Evolutionary conservation across 345 rosid species (phyloP).

Genomic region (Sonneratia alba): DNA sequence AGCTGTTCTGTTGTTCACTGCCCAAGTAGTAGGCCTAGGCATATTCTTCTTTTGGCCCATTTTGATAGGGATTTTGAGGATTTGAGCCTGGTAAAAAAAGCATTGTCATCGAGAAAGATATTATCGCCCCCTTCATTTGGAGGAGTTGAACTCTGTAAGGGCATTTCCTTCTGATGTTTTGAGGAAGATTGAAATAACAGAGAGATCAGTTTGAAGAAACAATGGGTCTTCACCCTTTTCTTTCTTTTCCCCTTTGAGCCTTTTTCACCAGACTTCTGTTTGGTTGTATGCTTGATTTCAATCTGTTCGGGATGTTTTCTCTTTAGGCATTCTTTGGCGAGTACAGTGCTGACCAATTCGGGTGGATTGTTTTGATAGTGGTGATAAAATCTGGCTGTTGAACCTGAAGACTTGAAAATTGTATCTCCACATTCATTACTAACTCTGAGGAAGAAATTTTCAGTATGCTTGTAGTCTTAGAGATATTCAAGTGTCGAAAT

Average conservation of each 20-base stretch:
- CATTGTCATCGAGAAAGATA: not conserved
- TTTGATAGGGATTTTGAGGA: conserved; percentile 17
- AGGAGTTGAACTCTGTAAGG: conserved; percentile 1
- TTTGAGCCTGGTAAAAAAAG: not conserved
- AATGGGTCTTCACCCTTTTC: not conserved
- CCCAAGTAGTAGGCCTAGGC: conserved; percentile 13
- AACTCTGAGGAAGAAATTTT: too few species aligned
- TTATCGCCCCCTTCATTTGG: conserved; percentile 9
- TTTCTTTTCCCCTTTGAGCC: not conserved
- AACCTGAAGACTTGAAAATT: too few species aligned
- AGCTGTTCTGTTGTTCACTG: conserved; percentile 2
- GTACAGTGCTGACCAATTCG: too few species aligned
- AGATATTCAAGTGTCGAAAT: too few species aligned
- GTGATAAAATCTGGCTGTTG: too few species aligned
- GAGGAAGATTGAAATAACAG: conserved; percentile 16
- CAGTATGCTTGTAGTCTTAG: too few species aligned
- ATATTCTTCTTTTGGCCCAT: conserved; percentile 24
- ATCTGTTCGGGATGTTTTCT: not conserved
- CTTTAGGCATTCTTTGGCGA: not conserved
- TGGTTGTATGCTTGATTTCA: not conserved
- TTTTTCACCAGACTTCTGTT: not conserved
- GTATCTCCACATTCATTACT: too few species aligned
- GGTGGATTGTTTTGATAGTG: too few species aligned
- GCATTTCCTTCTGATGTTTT: conserved; percentile 22
- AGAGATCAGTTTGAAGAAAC: not conserved